Base-by-base conservation (phyloP, 768 basidiomycete species). In the Tricholoma bakamatsutake region DNA sequence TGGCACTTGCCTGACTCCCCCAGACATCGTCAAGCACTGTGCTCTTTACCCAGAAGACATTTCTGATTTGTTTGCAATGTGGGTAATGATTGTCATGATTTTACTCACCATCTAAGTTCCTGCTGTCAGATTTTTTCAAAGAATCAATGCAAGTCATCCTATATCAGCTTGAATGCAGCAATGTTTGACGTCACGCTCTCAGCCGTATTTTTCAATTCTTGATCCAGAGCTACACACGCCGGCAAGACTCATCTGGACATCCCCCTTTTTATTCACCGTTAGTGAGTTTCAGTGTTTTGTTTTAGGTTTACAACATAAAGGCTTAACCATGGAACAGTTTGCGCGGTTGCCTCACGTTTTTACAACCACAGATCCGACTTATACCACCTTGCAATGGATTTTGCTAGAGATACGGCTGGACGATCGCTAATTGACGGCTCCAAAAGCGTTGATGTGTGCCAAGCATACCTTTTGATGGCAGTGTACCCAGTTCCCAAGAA, bases 401-500 rank as follows among this genome's bases (percentile, higher is more conserved):
- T 85, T 61, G 84, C 85, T 6, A 75, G 80, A 57, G 80, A 83
- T 52, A 75, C 80, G 17, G 85, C 85, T 5, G 82, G 80, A 11
- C 76, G 77, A 54, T 76, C 82, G 2, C 73, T 87, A 51, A 75
- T 83, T 11, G 81, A 85, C 55, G 83, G 83, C 5, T 74, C 76
- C 59, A 80, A 80, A 64, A 84, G 80, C 56, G 79, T 90, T n/a
- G 90, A 92, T 64, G 81, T 86, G 55, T 85, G 84, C 56, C 90
- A 92, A 65, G 88, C 89, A 17, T 90, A 86, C 64, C 69, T 89
- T 15, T 67, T 92, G 30, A 74, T 87, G 71, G 78, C 81, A 34
- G 79, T 81, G 7, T 87, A 87, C 66, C 79, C 81, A 17, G 71
- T 79, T 7, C 83, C 85, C 0, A 80, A 80, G 57, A 80, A 80